phyloP scores from a whole-genome alignment of 306 rosid species.

The Calophaca sinica region DNA sequence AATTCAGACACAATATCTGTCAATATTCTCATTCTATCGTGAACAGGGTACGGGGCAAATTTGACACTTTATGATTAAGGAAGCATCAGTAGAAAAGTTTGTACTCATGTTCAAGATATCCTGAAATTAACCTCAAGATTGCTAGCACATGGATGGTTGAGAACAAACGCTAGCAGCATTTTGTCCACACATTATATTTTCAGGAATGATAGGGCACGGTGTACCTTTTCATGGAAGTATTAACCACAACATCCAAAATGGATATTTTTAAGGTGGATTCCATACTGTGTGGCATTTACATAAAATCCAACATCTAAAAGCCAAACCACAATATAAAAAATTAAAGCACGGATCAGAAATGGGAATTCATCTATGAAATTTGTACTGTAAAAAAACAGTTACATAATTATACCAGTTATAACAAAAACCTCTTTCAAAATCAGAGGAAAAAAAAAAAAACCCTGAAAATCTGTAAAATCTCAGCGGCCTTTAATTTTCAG shows the following conservation, averaged over 20 bases:
- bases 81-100: conserved; percentile 13
- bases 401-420: conserved; percentile 44
- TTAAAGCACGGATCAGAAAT: conserved; percentile 29
- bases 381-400: conserved; percentile 31
- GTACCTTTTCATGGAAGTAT: not conserved
- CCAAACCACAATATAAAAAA: conserved; percentile 25
- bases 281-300: conserved; percentile 25
- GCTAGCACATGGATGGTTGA: not conserved
- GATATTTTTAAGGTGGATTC: conserved; percentile 15
- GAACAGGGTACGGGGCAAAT: conserved; percentile 18
- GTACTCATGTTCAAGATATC: not conserved
- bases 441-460: not conserved
- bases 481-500: conserved; percentile 38
- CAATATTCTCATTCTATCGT: conserved; percentile 38
- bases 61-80: not conserved
- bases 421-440: conserved; percentile 44
- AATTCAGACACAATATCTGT: conserved; percentile 10
- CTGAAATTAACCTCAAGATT: not conserved
- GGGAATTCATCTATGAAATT: conserved; percentile 16
- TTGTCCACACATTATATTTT: not conserved
- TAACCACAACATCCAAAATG: not conserved
- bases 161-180: not conserved
- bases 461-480: conserved; percentile 38
- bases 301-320: conserved; percentile 18
- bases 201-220: not conserved